Conservation (phyloP, 768 basidiomycete species). For the Lactifluus volemus region DNA sequence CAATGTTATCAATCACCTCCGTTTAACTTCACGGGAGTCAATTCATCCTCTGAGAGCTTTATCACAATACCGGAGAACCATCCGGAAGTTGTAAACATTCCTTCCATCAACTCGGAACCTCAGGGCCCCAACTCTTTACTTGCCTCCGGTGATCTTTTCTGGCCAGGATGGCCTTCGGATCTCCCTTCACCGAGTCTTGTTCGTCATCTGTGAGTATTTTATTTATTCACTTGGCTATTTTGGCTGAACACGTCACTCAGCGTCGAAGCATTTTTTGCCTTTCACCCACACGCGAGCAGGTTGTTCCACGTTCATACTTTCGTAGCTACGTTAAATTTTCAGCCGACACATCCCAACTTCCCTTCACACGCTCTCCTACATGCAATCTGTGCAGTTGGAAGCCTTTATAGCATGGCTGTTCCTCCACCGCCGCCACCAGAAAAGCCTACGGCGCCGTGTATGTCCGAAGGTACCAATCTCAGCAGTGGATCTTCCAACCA, state of each 20-base stretch:
- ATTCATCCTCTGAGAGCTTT: background rate
- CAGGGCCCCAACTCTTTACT: background rate
- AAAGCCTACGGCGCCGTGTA: constrained; percentile 34
- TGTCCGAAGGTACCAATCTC: constrained; percentile 1
- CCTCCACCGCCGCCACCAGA: constrained; percentile 43
- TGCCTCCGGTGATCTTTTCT: constrained; percentile 6
- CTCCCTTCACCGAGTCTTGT: constrained; percentile 56
- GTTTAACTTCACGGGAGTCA: background rate
- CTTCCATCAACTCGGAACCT: background rate
- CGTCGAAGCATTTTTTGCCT: constrained; percentile 72
- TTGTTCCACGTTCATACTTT: constrained; percentile 64
- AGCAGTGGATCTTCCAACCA: background rate
- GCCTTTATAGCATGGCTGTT: constrained; percentile 65
- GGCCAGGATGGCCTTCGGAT: constrained; percentile 43
- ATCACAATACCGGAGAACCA: background rate
- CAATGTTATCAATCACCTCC: background rate
- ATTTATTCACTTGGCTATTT: background rate
- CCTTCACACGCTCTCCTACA: constrained; percentile 66
- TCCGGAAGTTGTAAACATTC: background rate
- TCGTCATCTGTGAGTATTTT: constrained; percentile 48
- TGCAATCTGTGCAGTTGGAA: constrained; percentile 78
- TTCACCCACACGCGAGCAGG: constrained; percentile 64
- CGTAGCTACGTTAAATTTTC: constrained; percentile 50
- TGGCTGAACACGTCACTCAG: constrained; percentile 27
- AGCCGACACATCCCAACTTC: constrained; percentile 64